phyloP scores from a whole-genome alignment of 2,329 filamentous ascomycete species.

The Colletotrichum kahawae region DNA sequence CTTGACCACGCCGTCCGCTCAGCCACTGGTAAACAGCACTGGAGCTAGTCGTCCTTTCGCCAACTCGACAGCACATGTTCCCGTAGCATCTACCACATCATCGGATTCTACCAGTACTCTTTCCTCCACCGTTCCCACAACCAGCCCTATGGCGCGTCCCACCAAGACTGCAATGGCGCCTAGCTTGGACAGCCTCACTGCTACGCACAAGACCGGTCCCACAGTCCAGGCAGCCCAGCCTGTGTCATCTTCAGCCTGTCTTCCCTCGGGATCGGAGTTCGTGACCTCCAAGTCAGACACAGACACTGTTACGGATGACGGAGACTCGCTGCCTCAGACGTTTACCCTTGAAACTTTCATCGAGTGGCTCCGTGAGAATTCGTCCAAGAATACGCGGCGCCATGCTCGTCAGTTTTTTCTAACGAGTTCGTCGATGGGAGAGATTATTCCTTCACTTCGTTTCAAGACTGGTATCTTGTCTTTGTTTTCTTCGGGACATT shows the following conservation, averaged over 20 bases:
- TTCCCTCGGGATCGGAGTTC: neutral
- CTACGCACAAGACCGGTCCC: neutral
- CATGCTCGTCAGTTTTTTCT: neutral
- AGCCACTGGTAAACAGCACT: rapidly evolving
- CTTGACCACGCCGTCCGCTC: neutral
- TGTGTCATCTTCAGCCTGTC: neutral
- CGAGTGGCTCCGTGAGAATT: neutral
- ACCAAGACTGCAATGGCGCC: neutral
- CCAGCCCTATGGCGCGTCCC: rapidly evolving
- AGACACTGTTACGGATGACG: neutral
- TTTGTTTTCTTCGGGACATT: neutral
- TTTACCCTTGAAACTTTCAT: neutral
- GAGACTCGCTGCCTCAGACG: neutral
- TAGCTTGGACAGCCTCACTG: neutral
- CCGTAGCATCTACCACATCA: neutral
- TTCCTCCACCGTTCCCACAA: rapidly evolving
- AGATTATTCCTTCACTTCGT: neutral
- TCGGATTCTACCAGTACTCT: rapidly evolving
- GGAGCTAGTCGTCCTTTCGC: neutral
- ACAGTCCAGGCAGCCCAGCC: neutral
- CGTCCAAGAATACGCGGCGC: neutral
- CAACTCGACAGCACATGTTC: neutral
- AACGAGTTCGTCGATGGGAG: neutral
- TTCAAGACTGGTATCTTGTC: neutral
- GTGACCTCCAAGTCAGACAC: neutral